phyloP scores from a whole-genome alignment of 73 alveolate species.

The Paramecium biaurelia region DNA sequence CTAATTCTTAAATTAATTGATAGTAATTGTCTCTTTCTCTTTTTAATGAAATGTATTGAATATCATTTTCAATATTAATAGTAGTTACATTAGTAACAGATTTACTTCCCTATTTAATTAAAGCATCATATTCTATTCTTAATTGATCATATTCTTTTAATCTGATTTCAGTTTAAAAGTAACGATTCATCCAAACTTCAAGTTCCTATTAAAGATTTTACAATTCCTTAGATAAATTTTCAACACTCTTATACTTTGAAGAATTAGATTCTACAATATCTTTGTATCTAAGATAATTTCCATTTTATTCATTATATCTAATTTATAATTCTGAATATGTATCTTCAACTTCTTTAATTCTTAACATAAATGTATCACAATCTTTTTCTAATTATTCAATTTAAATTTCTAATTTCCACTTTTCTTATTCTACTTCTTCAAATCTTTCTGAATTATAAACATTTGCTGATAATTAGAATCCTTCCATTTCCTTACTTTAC shows the following conservation, averaged over 20 bases:
- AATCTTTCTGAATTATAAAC: neutral
- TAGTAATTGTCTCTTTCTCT: neutral
- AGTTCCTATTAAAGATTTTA: neutral
- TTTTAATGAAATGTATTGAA: neutral
- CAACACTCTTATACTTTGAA: neutral
- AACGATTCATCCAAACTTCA: slow-evolving; percentile 44
- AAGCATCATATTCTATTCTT: slow-evolving; percentile 5
- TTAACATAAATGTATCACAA: slow-evolving; percentile 4
- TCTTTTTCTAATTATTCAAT: slow-evolving; percentile 3
- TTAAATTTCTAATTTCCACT: neutral
- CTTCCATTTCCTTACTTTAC: neutral
- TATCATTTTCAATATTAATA: neutral
- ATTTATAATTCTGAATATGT: neutral
- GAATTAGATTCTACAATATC: neutral
- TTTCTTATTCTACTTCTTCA: neutral
- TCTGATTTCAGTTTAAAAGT: slow-evolving; percentile 29
- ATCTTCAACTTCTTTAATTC: neutral
- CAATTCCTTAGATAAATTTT: neutral
- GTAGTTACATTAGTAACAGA: neutral
- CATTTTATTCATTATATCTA: neutral
- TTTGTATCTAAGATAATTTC: neutral
- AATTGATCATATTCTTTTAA: slow-evolving; percentile 22
- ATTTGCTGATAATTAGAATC: neutral
- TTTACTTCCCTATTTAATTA: neutral
- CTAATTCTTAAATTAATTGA: neutral